Evolutionary conservation across 331 rosid genomes (phyloP).

Genomic region (Cydonia oblonga): DNA sequence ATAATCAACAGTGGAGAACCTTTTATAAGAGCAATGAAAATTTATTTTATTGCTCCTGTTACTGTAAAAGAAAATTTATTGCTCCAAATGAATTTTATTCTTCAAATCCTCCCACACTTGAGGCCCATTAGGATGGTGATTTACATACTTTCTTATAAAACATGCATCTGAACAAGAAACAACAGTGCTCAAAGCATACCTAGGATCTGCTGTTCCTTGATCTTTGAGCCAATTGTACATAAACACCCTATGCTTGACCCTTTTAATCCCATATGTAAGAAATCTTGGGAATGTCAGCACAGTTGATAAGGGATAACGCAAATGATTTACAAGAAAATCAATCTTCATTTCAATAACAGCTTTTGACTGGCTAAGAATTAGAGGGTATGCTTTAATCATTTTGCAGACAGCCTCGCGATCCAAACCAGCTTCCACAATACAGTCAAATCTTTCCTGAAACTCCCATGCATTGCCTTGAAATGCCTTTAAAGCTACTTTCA

Average conservation of each 20-base stretch:
- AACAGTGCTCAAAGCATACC: constrained; percentile 51
- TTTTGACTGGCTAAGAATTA: constrained; percentile 49
- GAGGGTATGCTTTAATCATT: constrained; percentile 47
- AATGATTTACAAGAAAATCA: constrained; percentile 35
- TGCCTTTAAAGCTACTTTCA: constrained; percentile 29
- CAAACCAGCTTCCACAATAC: constrained; percentile 58
- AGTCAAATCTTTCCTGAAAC: constrained; percentile 69
- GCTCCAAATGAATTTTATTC: constrained; percentile 19
- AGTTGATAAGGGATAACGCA: constrained; percentile 50
- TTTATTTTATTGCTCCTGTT: not conserved
- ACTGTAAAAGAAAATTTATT: no score
- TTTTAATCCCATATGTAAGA: constrained; percentile 29
- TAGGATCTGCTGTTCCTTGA: constrained; percentile 25
- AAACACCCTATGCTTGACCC: constrained; percentile 50
- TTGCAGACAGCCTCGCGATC: constrained; percentile 30
- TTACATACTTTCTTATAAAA: constrained; percentile 37
- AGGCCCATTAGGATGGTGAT: constrained; percentile 54
- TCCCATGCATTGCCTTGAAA: constrained; percentile 63
- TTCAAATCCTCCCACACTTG: constrained; percentile 53
- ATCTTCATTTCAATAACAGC: constrained; percentile 40
- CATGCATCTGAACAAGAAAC: constrained; percentile 35
- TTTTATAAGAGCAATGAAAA: not conserved
- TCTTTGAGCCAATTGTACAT: constrained; percentile 65
- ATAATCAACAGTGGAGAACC: not conserved
- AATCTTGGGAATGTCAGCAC: constrained; percentile 38